Conservation (phyloP, 495 filamentous ascomycete genomes). For the Haplographium delicatum region DNA sequence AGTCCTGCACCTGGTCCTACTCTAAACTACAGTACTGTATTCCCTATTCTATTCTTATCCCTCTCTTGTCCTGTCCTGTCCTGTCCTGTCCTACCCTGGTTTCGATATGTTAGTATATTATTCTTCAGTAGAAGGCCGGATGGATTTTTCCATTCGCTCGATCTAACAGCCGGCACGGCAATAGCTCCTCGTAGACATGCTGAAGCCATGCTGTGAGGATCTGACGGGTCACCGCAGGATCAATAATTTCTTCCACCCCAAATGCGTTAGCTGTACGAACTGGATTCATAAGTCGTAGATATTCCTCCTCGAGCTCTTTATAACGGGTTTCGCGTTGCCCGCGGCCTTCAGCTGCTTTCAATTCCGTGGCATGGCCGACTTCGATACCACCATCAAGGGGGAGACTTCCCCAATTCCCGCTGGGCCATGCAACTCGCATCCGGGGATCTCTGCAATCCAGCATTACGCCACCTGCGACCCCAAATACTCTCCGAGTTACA, state of each 20-base stretch:
- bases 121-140: constrained; percentile 38
- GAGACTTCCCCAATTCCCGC: constrained; percentile 54
- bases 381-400: constrained; percentile 59
- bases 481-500: constrained; percentile 50
- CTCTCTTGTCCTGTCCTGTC: no score
- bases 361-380: constrained; percentile 53
- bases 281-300: constrained; percentile 56
- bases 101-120: no score
- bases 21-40: no score
- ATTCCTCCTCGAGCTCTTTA: constrained; percentile 52
- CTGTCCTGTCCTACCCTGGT: no score
- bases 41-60: no score
- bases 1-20: no score
- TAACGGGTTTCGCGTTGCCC: constrained; percentile 38
- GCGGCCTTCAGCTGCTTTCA: constrained; percentile 48
- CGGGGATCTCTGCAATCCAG: constrained; percentile 52
- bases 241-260: constrained; percentile 59
- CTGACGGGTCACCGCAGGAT: constrained; percentile 51
- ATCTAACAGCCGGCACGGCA: constrained; percentile 43
- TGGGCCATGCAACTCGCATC: constrained; percentile 58
- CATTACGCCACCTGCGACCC: constrained; percentile 60
- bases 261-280: constrained; percentile 60
- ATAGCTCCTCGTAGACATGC: constrained; percentile 47
- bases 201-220: constrained; percentile 48
- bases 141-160: constrained; percentile 46